These are phyloP conservation scores for Stromatinia cepivora DNA, from an alignment of 2,329 filamentous ascomycete species.

Conservation along the genomic window DNA sequence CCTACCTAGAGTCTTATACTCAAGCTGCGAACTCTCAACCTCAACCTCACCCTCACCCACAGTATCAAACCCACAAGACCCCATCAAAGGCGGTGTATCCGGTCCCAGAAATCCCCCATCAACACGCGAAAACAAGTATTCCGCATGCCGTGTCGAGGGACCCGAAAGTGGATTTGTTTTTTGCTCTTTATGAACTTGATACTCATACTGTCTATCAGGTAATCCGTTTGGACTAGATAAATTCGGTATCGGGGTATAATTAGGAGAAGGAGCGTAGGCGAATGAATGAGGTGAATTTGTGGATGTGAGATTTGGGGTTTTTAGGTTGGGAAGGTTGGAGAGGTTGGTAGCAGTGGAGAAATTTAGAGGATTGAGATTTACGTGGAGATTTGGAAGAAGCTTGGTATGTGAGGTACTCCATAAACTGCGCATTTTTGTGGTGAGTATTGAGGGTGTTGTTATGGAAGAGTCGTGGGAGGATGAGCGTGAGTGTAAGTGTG, in stretches of 20 bases:
- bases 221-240: background rate
- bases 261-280: background rate
- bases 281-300: background rate
- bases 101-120: background rate
- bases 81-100: background rate
- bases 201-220: background rate
- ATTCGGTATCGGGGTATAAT: background rate
- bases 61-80: background rate
- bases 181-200: no score
- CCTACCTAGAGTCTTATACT: background rate
- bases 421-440: conserved; percentile 1
- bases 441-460: background rate
- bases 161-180: background rate
- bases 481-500: background rate
- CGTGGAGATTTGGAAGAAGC: background rate
- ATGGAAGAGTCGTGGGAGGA: background rate
- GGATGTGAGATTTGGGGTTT: background rate
- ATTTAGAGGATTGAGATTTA: background rate
- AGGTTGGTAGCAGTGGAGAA: background rate
- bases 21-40: background rate
- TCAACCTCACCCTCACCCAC: no score
- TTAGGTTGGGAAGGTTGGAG: background rate
- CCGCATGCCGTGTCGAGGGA: background rate
- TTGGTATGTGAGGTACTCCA: background rate
- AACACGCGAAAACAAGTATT: background rate